phyloP scores from a whole-genome alignment of 306 rosid species.

The Leucaena leucocephala region DNA sequence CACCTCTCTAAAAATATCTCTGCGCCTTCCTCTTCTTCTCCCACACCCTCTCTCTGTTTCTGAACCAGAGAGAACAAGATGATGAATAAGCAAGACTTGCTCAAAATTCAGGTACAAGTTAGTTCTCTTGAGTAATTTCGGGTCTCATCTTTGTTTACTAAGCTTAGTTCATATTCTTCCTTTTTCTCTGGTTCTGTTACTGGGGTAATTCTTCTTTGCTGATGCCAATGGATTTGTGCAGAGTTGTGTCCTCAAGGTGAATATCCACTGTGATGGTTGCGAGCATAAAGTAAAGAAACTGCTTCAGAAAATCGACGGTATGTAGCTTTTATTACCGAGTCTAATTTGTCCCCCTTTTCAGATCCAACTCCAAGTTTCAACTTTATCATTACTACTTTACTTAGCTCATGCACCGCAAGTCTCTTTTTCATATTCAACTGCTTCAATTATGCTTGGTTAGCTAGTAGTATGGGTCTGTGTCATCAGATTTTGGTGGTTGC shows the following conservation, averaged over 20 bases:
- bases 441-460: not conserved
- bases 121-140: slow-evolving; percentile 21
- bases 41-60: slow-evolving; percentile 5
- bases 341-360: slow-evolving; percentile 1
- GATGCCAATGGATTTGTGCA: slow-evolving; percentile 33
- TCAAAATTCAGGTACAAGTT: slow-evolving; percentile 81
- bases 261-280: slow-evolving; percentile 90
- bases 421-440: not conserved
- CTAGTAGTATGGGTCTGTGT: not conserved
- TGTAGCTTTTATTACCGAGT: not conserved
- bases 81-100: slow-evolving; percentile 87
- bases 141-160: not conserved
- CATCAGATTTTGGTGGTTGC: not conserved
- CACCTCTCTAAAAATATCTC: slow-evolving; percentile 37
- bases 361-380: not conserved
- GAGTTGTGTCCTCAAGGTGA: slow-evolving; percentile 77
- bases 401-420: not conserved
- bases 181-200: slow-evolving; percentile 2
- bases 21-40: not conserved
- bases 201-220: slow-evolving; percentile 1
- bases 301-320: slow-evolving; percentile 91
- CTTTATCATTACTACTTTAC: not conserved
- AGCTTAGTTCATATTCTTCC: not conserved
- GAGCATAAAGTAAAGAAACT: slow-evolving; percentile 76
- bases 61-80: slow-evolving; percentile 40